Evolutionary conservation across 192 early-diverging fungal genomes (phyloP), one percentile per base, ranked within the genome.

Genomic region (Coemansia guatemalensis): DNA sequence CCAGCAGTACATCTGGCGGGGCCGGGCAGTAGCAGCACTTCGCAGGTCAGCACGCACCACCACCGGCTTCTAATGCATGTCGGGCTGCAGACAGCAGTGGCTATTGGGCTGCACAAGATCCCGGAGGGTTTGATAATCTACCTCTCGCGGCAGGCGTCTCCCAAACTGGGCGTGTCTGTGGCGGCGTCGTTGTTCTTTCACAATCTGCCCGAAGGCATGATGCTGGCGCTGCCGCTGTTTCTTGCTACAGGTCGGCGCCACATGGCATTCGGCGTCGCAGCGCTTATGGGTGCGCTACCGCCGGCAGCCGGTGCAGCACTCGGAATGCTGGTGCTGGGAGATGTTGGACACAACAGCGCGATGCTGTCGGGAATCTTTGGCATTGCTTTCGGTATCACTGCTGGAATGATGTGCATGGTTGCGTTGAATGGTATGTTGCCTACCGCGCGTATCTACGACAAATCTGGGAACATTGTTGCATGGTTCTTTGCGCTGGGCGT

Each of bases 201-300:
- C 64, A 82, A 82, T 55, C 62, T 82, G 24, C 81, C 81, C 4
- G 81, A 82, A 47, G 81, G 81, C 21, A 53, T 82, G 54, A 82
- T 71, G 65, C 67, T 82, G 18, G 81, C 75, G 7, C 35, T 82
- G 62, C 74, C 81, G 11, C 62, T 82, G 20, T 82, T 67, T 26
- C 49, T 78, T 54, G 67, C 75, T 5, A 74, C 75, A 2, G 62
- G 72, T 26, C 53, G 60, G 53, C 65, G 73, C 14, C 53, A 54
- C 53, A 33, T 65, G 66, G 69, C 75, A 7, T 80, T 80, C 27
- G 9, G 62, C 18, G 39, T 71, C 41, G 48, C 74, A 22, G 52
- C 74, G 1, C 57, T 71, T 17, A 67, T 77, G 74, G 74, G 74
- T n/a, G 68, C 69, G 8, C 21, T 63, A 14, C 74, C 74, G 30